Conservation (phyloP, 2,329 filamentous ascomycete genomes). For the Pseudogymnoascus sp. region DNA sequence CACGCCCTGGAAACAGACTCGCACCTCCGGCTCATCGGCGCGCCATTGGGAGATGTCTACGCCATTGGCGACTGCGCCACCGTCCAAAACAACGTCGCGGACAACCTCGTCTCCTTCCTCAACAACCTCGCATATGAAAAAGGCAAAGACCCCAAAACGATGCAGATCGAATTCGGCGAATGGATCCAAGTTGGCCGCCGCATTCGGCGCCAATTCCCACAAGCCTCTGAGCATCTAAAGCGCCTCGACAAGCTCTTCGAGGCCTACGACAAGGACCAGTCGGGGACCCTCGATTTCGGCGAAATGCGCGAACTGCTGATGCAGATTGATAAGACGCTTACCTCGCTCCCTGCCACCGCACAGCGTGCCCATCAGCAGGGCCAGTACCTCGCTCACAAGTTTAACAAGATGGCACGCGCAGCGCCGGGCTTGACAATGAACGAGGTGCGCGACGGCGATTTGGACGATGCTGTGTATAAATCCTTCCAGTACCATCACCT, state of each 20-base stretch:
- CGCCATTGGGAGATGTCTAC: slow-evolving; percentile 90
- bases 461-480: slow-evolving; percentile 88
- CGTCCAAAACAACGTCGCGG: slow-evolving; percentile 93
- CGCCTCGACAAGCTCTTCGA: slow-evolving; percentile 86
- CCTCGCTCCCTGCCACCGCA: slow-evolving; percentile 86
- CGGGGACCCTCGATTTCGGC: slow-evolving; percentile 85
- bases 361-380: slow-evolving; percentile 96
- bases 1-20: slow-evolving; percentile 92
- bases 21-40: slow-evolving; percentile 79
- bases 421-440: slow-evolving; percentile 70
- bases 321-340: slow-evolving; percentile 92
- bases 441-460: slow-evolving; percentile 75
- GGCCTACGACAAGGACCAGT: slow-evolving; percentile 87
- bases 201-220: slow-evolving; percentile 83
- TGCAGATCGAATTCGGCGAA: slow-evolving; percentile 78
- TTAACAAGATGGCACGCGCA: slow-evolving; percentile 80
- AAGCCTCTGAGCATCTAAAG: slow-evolving; percentile 77
- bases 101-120: slow-evolving; percentile 84
- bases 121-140: slow-evolving; percentile 86
- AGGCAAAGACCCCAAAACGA: slow-evolving; percentile 79
- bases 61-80: slow-evolving; percentile 94
- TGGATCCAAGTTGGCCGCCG: slow-evolving; percentile 79
- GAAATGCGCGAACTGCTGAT: slow-evolving; percentile 81
- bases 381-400: slow-evolving; percentile 82
- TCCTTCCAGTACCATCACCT: slow-evolving; percentile 92